A percentile compares a stretch with the other conserved stretches of the same genome.
Conservation (phyloP, 805 yeast genomes). For the Lipomyces kockii region DNA sequence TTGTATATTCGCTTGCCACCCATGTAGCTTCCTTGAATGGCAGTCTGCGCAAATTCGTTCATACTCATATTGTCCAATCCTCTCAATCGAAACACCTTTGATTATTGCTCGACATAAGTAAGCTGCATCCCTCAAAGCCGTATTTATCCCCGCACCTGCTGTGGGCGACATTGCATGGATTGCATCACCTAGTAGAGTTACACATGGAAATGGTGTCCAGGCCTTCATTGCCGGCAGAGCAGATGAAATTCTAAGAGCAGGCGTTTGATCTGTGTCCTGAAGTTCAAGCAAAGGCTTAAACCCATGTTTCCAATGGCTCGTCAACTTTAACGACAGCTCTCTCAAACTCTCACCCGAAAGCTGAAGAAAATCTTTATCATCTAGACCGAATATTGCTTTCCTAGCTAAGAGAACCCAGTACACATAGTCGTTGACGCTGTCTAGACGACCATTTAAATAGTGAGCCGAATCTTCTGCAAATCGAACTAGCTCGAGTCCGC, state of each 20-base stretch:
- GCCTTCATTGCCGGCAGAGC: slow-evolving; percentile 6
- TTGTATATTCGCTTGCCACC: slow-evolving; percentile 3
- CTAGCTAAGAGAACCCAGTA: slow-evolving; percentile 11
- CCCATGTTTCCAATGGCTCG: slow-evolving; percentile 10
- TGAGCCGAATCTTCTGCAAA: neutral
- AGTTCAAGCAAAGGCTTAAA: slow-evolving; percentile 7
- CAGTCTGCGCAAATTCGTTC: neutral
- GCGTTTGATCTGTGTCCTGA: slow-evolving; percentile 9
- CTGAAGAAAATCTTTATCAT: neutral
- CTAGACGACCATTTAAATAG: neutral
- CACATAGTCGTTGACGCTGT: neutral
- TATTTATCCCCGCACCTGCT: slow-evolving; percentile 10
- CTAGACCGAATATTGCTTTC: slow-evolving; percentile 1
- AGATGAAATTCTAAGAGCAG: slow-evolving; percentile 15
- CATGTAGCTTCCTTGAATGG: neutral
- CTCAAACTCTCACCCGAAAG: neutral
- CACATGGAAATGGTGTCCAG: slow-evolving; percentile 3
- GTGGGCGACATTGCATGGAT: slow-evolving; percentile 12
- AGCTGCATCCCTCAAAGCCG: slow-evolving; percentile 2
- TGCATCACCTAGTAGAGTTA: slow-evolving; percentile 16
- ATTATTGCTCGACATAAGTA: neutral
- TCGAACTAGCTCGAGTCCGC: slow-evolving; percentile 11
- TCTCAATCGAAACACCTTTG: neutral
- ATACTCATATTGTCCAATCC: neutral
- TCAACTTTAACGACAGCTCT: slow-evolving; percentile 3